phyloP scores from a whole-genome alignment of 345 rosid genomes.

The Bruguiera parviflora region DNA sequence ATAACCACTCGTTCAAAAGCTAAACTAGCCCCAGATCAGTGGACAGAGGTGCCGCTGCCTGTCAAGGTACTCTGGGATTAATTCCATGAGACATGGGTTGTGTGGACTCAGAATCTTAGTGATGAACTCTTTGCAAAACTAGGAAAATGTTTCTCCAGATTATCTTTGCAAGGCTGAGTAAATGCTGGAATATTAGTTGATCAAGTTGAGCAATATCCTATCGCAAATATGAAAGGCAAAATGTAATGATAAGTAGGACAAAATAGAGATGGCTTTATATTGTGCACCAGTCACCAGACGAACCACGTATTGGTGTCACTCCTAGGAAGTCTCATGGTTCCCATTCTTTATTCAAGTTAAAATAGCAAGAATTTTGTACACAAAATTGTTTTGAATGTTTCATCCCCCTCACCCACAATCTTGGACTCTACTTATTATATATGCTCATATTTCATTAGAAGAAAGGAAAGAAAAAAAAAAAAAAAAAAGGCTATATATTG shows the following conservation, averaged over 20 bases:
- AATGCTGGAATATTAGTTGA: neutral
- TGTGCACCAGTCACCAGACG: neutral
- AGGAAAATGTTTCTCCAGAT: too few relatives aligned
- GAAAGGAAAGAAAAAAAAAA: too few relatives aligned
- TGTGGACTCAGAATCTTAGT: too few relatives aligned
- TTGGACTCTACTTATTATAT: too few relatives aligned
- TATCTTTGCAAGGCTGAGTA: too few relatives aligned
- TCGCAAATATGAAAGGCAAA: neutral
- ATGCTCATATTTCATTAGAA: too few relatives aligned
- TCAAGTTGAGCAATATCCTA: neutral
- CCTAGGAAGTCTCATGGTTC: neutral
- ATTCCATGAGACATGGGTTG: neutral
- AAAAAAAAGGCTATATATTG: too few relatives aligned
- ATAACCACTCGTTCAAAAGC: conserved; percentile 90
- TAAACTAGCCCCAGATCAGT: conserved; percentile 77
- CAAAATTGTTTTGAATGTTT: too few relatives aligned
- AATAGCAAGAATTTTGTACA: too few relatives aligned
- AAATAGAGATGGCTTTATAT: neutral
- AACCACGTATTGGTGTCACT: neutral
- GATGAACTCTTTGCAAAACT: too few relatives aligned
- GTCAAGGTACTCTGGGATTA: conserved; percentile 51
- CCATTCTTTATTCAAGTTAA: neutral
- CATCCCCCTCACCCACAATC: too few relatives aligned
- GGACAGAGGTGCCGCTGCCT: conserved; percentile 76
- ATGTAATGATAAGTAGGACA: too few relatives aligned